Evolutionary conservation across 2,329 filamentous ascomycete species (phyloP).

Genomic region (Beauveria caledonica): DNA sequence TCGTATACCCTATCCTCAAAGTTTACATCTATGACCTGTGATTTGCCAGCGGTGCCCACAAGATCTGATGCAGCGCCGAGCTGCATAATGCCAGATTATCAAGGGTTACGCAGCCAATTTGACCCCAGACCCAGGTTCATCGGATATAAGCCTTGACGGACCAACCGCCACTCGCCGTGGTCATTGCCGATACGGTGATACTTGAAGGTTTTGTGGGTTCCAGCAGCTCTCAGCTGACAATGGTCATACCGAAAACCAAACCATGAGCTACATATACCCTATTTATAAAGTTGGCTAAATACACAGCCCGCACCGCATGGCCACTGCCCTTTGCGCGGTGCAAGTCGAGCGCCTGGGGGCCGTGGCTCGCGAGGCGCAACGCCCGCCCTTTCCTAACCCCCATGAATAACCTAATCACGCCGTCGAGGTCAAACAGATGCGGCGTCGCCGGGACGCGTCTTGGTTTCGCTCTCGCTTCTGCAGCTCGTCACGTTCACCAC

Average conservation of each 20-base stretch:
- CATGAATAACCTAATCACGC: neutral
- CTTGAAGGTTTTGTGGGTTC: neutral
- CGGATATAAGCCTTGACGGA: constrained; percentile 5
- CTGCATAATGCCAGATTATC: constrained; percentile 8
- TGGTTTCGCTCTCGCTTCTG: neutral
- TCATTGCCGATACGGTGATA: no score
- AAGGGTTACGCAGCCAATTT: neutral
- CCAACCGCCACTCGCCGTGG: neutral
- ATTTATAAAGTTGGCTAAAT: neutral
- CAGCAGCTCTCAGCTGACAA: neutral
- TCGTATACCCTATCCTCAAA: neutral
- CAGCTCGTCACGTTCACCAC: neutral
- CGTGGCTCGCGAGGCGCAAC: constrained; percentile 1
- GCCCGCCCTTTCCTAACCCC: neutral
- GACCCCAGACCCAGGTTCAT: constrained; percentile 6
- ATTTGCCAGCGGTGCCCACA: neutral
- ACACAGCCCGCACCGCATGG: neutral
- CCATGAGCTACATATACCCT: no score
- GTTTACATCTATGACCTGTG: neutral
- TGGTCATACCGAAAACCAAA: neutral
- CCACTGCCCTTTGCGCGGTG: neutral
- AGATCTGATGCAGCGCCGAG: neutral
- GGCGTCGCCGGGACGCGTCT: neutral
- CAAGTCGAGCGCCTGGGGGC: neutral
- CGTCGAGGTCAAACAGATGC: neutral